Percentiles rank a stretch among this genome's conserved stretches.
phyloP scores from a whole-genome alignment of 768 basidiomycete genomes.

The Calocera cornea region DNA sequence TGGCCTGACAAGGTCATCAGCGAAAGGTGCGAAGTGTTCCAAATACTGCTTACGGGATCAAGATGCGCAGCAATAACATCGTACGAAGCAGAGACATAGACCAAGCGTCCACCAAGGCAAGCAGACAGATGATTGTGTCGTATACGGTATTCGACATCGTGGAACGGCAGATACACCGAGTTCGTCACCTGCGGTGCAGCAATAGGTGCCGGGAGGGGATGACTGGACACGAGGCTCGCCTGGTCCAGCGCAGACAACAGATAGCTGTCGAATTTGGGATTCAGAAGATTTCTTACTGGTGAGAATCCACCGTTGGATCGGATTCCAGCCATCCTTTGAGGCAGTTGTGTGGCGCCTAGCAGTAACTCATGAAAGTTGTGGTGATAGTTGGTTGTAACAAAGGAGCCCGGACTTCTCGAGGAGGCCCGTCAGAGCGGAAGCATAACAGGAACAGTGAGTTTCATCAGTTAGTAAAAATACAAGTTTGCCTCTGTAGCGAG shows the following conservation, averaged over 20 bases:
- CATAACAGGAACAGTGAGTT: too few species aligned
- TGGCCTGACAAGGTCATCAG: background rate
- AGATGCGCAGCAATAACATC: slow-evolving; percentile 48
- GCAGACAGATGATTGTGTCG: slow-evolving; percentile 66
- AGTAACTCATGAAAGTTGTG: background rate
- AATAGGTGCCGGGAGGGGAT: slow-evolving; percentile 34
- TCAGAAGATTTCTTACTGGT: slow-evolving; percentile 41
- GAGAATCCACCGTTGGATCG: slow-evolving; percentile 14
- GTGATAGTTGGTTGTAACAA: background rate
- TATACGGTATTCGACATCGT: slow-evolving; percentile 73
- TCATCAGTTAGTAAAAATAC: too few species aligned
- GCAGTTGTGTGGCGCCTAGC: too few species aligned
- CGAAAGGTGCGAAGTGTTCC: background rate
- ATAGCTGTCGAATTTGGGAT: slow-evolving; percentile 78
- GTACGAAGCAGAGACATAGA: slow-evolving; percentile 56
- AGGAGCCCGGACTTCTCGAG: too few species aligned
- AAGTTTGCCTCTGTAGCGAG: too few species aligned
- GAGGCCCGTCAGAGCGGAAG: too few species aligned
- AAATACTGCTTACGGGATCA: slow-evolving; percentile 37
- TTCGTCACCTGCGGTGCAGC: slow-evolving; percentile 32
- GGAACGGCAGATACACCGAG: slow-evolving; percentile 50
- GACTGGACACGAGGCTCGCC: slow-evolving; percentile 40
- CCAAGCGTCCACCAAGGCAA: slow-evolving; percentile 32
- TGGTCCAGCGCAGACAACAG: slow-evolving; percentile 50
- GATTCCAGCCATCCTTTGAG: background rate